Evolutionary conservation across 345 rosid genomes (phyloP).

Genomic region (Sisymbrium irio): DNA sequence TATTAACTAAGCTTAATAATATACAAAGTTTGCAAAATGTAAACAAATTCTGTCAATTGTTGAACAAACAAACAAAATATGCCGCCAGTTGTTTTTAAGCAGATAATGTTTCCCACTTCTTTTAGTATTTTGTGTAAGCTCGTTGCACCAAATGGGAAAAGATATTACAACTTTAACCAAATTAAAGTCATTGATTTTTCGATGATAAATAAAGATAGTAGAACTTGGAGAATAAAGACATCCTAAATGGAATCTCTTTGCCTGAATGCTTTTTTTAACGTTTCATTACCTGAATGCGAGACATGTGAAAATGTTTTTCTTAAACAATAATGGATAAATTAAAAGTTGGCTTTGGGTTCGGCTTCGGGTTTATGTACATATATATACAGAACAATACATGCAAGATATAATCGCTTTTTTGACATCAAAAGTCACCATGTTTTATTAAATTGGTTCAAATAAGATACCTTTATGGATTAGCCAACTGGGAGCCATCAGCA

Average conservation of each 20-base stretch:
- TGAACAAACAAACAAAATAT: not conserved
- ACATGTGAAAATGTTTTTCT: slow-evolving; percentile 8
- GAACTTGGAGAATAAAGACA: slow-evolving; percentile 11
- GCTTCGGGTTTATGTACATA: not conserved
- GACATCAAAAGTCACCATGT: no score
- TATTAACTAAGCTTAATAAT: not conserved
- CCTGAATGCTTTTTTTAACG: not conserved
- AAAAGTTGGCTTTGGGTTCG: not conserved
- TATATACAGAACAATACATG: not conserved
- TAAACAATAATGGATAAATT: not conserved
- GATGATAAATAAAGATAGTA: not conserved
- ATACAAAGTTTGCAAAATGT: not conserved
- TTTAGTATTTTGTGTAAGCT: not conserved
- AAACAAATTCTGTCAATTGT: not conserved
- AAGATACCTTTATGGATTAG: no score
- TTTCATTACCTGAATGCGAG: slow-evolving; percentile 1
- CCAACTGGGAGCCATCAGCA: no score
- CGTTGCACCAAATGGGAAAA: not conserved
- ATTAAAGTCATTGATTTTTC: not conserved
- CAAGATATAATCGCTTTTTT: not conserved
- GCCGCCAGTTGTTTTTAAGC: not conserved
- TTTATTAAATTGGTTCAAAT: no score
- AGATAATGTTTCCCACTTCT: not conserved
- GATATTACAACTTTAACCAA: slow-evolving; percentile 3
- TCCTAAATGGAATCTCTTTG: slow-evolving; percentile 20